Conservation (phyloP, 495 filamentous ascomycete genomes). For the Penicillium salamii region DNA sequence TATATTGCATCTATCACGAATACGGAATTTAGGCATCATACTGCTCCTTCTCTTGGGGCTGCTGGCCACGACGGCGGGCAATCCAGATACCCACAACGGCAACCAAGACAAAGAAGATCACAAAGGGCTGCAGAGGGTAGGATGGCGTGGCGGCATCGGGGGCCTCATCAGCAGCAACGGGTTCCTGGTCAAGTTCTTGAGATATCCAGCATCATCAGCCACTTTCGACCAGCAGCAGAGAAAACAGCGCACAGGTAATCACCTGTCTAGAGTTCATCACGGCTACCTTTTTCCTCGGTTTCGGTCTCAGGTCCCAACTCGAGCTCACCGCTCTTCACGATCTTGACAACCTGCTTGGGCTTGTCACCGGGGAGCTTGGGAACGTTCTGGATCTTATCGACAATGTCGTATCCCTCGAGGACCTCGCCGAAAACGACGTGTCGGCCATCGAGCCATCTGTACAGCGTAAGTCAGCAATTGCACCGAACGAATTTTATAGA, state of each 20-base stretch:
- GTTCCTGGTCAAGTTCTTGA: constrained; percentile 22
- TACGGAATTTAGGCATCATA: constrained; percentile 16
- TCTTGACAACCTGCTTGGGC: constrained; percentile 74
- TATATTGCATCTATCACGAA: background rate
- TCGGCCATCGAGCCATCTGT: constrained; percentile 83
- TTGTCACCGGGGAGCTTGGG: constrained; percentile 70
- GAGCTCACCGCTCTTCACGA: constrained; percentile 92
- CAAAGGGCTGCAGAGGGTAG: constrained; percentile 37
- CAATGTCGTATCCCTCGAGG: constrained; percentile 86
- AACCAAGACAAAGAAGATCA: constrained; percentile 41
- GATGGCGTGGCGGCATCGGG: constrained; percentile 16
- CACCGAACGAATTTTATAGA: background rate
- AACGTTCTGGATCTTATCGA: constrained; percentile 81
- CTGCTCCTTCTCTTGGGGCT: constrained; percentile 12
- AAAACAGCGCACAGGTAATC: constrained; percentile 22
- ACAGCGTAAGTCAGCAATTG: background rate
- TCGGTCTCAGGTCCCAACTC: constrained; percentile 66
- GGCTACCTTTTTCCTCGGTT: constrained; percentile 81
- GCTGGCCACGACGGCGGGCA: constrained; percentile 19
- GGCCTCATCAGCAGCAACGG: background rate
- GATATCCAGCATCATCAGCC: constrained; percentile 37
- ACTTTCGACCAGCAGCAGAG: constrained; percentile 25
- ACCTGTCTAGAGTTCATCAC: constrained; percentile 80
- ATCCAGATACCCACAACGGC: constrained; percentile 39
- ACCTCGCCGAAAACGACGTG: constrained; percentile 94